Evolutionary conservation across 2,329 filamentous ascomycete genomes (phyloP).

Genomic region (Colletotrichum lindemuthianum): DNA sequence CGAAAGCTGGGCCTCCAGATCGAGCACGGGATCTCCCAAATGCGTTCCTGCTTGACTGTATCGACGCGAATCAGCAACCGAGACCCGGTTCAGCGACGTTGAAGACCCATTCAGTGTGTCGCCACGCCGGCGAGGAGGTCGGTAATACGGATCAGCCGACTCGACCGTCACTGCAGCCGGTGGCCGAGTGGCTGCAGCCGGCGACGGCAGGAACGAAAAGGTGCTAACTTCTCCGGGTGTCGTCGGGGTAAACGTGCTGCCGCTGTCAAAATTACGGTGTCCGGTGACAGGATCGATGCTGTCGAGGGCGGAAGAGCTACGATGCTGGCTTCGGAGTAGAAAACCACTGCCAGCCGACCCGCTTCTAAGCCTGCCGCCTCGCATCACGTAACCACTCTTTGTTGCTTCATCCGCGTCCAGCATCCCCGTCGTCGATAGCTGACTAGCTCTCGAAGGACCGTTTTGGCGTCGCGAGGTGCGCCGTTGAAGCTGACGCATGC

Average conservation of each 20-base stretch:
- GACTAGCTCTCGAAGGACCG: conserved; percentile 78
- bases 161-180: conserved; percentile 58
- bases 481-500: conserved; percentile 86
- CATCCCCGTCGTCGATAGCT: conserved; percentile 85
- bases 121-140: conserved; percentile 79
- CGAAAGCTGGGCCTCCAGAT: conserved; percentile 53
- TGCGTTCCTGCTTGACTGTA: conserved; percentile 48
- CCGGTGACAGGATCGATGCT: conserved; percentile 58
- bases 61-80: conserved; percentile 48
- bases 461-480: conserved; percentile 70
- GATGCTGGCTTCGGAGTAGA: conserved; percentile 52
- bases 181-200: conserved; percentile 56
- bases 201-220: conserved; percentile 76
- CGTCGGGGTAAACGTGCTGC: conserved; percentile 76
- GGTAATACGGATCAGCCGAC: conserved; percentile 83
- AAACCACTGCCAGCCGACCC: conserved; percentile 68
- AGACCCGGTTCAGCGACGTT: conserved; percentile 45
- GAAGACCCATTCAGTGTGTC: conserved; percentile 62
- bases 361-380: conserved; percentile 66
- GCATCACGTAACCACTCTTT: conserved; percentile 67
- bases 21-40: conserved; percentile 48
- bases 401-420: conserved; percentile 74
- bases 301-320: conserved; percentile 66
- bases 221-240: conserved; percentile 77
- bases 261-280: conserved; percentile 64